Conservation (phyloP, 345 rosid genomes). For the Citrus maxima region DNA sequence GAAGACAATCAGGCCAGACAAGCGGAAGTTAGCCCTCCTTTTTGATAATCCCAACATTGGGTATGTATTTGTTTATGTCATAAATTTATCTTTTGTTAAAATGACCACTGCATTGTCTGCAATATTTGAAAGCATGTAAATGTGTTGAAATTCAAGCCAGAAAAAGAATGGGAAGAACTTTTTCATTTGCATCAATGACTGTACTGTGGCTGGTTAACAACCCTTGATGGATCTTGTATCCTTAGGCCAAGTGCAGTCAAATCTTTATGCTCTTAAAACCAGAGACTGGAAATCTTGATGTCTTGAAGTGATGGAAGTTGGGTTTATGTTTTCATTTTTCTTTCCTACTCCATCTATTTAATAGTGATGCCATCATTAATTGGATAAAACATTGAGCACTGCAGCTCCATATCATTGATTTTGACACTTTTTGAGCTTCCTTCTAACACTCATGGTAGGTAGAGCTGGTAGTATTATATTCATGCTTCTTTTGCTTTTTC, state of each 20-base stretch:
- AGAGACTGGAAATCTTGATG: too few species aligned
- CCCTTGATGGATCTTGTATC: background rate
- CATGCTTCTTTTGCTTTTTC: background rate
- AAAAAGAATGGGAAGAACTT: background rate
- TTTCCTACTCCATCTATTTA: background rate
- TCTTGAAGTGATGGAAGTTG: background rate
- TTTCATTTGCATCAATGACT: background rate
- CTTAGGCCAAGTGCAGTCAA: background rate
- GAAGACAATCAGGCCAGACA: constrained; percentile 94
- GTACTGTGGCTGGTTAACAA: background rate
- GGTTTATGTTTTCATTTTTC: background rate
- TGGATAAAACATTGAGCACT: background rate
- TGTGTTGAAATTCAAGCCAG: background rate
- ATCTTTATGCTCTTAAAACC: background rate
- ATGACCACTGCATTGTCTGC: background rate
- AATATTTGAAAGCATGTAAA: background rate
- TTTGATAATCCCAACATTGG: constrained; percentile 89
- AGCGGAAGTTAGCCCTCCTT: constrained; percentile 88
- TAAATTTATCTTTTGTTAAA: background rate
- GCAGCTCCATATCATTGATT: background rate
- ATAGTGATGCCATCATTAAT: background rate
- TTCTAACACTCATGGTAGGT: background rate
- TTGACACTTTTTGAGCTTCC: background rate
- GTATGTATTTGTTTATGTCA: constrained; percentile 34
- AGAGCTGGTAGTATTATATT: background rate